phyloP scores from a whole-genome alignment of 2,329 filamentous ascomycete species.

The Pleomassaria siparia region DNA sequence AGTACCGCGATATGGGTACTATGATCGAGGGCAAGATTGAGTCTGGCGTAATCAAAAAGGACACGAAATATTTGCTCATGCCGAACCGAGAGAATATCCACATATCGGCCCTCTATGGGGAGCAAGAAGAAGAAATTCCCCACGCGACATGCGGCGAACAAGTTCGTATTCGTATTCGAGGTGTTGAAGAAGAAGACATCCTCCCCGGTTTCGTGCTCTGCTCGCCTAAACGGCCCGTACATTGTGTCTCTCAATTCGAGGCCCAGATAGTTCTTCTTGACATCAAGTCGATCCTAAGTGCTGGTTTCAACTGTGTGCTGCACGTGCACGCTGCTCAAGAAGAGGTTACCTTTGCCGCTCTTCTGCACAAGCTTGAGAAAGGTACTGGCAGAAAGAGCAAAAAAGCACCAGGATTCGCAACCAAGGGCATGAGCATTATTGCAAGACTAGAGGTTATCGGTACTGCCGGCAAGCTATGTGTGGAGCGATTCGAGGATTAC shows the following conservation, averaged over 20 bases:
- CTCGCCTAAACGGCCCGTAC: constrained; percentile 88
- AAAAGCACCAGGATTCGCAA: constrained; percentile 87
- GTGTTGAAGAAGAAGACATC: constrained; percentile 97
- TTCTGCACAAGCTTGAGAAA: constrained; percentile 94
- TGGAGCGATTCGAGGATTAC: constrained; percentile 95
- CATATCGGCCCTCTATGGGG: constrained; percentile 84
- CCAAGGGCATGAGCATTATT: constrained; percentile 80
- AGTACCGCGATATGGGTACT: constrained; percentile 96
- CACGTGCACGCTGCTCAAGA: constrained; percentile 98
- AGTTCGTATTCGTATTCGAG: constrained; percentile 85
- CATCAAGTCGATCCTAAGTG: constrained; percentile 88
- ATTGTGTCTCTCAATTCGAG: constrained; percentile 87
- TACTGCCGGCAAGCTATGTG: constrained; percentile 82
- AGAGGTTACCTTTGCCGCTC: constrained; percentile 86
- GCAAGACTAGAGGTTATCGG: constrained; percentile 86
- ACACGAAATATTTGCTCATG: constrained; percentile 87
- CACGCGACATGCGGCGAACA: constrained; percentile 91
- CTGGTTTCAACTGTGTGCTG: constrained; percentile 96
- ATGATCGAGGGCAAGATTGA: constrained; percentile 98
- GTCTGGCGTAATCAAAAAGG: constrained; percentile 90
- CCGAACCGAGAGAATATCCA: constrained; percentile 83
- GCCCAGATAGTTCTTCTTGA: constrained; percentile 96
- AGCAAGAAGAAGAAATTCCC: constrained; percentile 88
- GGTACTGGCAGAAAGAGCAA: constrained; percentile 93
- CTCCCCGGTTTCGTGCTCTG: constrained; percentile 94